Evolutionary conservation across 2,329 filamentous ascomycete species (phyloP).

Genomic region (Aspergillus candidus): DNA sequence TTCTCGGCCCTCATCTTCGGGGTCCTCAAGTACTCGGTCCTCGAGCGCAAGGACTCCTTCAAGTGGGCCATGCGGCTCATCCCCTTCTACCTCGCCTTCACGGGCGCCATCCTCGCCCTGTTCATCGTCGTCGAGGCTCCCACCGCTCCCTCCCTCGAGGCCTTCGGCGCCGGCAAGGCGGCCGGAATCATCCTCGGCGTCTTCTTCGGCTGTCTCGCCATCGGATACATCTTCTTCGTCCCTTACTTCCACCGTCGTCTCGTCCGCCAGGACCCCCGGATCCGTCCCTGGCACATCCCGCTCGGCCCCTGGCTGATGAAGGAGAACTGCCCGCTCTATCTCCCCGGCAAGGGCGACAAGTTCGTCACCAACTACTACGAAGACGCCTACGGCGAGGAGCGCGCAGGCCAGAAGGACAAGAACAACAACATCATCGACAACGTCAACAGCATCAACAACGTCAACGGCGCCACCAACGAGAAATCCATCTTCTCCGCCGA

Average conservation of each 20-base stretch:
- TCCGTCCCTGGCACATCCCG: constrained; percentile 22
- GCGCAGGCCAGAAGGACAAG: constrained; percentile 11
- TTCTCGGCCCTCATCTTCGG: constrained; percentile 48
- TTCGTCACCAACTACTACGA: constrained; percentile 39
- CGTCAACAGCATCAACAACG: background rate
- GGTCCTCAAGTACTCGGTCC: constrained; percentile 46
- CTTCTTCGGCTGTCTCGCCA: constrained; percentile 19
- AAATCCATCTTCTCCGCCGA: background rate
- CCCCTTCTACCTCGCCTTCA: constrained; percentile 46
- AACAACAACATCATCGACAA: constrained; percentile 1
- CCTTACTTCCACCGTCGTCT: constrained; percentile 26
- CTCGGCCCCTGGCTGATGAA: constrained; percentile 39
- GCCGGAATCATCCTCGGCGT: constrained; percentile 23
- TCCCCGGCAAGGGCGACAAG: constrained; percentile 31
- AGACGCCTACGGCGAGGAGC: constrained; percentile 22
- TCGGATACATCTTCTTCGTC: constrained; percentile 21
- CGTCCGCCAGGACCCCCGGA: constrained; percentile 16
- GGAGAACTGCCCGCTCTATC: constrained; percentile 38
- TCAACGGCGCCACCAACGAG: constrained; percentile 5
- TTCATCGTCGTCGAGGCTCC: constrained; percentile 49
- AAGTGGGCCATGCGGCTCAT: constrained; percentile 46
- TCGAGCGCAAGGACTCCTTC: constrained; percentile 45
- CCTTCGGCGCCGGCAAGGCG: constrained; percentile 21
- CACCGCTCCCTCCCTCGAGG: constrained; percentile 17
- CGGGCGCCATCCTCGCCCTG: constrained; percentile 48